Evolutionary conservation across 345 rosid species (phyloP).

Genomic region (Capsella bursapastoris): DNA sequence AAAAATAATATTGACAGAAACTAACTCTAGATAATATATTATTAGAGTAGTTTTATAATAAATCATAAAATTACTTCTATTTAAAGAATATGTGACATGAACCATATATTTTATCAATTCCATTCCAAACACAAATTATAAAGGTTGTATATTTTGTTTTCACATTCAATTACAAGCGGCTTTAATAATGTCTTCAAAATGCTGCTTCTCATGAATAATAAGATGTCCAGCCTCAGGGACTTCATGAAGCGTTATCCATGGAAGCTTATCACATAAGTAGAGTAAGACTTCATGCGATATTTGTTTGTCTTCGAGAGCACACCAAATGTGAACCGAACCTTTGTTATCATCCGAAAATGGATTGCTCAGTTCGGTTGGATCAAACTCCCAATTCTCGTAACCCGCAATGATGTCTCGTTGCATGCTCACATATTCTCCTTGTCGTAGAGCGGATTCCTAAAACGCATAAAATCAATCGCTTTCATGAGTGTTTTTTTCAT

Average conservation of each 20-base stretch:
- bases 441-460: slow-evolving; percentile 61
- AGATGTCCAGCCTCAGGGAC: slow-evolving; percentile 72
- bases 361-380: slow-evolving; percentile 59
- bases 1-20: not conserved
- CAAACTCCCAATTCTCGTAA: slow-evolving; percentile 71
- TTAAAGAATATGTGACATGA: not conserved
- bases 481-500: not conserved
- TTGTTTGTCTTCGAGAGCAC: slow-evolving; percentile 68
- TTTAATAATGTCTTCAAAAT: slow-evolving; percentile 37
- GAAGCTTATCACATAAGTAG: slow-evolving; percentile 59
- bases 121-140: not conserved
- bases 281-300: slow-evolving; percentile 53
- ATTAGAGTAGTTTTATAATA: too few relatives aligned
- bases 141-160: not conserved
- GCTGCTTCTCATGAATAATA: slow-evolving; percentile 48
- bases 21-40: not conserved
- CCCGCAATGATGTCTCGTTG: slow-evolving; percentile 57
- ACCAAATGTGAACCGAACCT: slow-evolving; percentile 73
- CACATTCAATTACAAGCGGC: slow-evolving; percentile 32
- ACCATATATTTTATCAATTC: not conserved
- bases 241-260: slow-evolving; percentile 72
- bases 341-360: slow-evolving; percentile 49
- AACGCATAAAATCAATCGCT: not conserved
- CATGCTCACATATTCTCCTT: slow-evolving; percentile 65
- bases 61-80: not conserved